phyloP scores from a whole-genome alignment of 805 yeast species.

The Kodamaea fukazawae region DNA sequence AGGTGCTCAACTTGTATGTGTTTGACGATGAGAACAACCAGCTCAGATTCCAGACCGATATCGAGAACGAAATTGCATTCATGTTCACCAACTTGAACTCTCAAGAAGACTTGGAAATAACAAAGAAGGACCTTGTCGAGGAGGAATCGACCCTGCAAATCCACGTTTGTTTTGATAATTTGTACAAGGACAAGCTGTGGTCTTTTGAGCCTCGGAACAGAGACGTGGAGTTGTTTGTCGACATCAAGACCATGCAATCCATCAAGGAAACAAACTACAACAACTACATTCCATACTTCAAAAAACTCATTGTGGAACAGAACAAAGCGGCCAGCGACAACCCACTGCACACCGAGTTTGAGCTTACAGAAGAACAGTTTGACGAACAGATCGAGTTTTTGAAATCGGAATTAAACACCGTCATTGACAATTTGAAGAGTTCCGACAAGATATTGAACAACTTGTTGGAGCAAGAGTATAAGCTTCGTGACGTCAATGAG shows the following conservation, averaged over 20 bases:
- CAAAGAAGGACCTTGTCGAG: slow-evolving; percentile 13
- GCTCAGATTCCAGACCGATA: slow-evolving; percentile 31
- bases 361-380: slow-evolving; percentile 32
- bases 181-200: slow-evolving; percentile 42
- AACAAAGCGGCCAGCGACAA: slow-evolving; percentile 3
- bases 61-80: slow-evolving; percentile 28
- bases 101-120: slow-evolving; percentile 7
- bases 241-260: slow-evolving; percentile 34
- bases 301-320: slow-evolving; percentile 9
- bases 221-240: slow-evolving; percentile 35
- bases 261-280: slow-evolving; percentile 36
- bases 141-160: slow-evolving; percentile 20
- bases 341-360: slow-evolving; percentile 12
- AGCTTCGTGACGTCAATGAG: slow-evolving; percentile 39
- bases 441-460: slow-evolving; percentile 26
- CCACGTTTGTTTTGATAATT: slow-evolving; percentile 42
- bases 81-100: slow-evolving; percentile 39
- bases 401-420: slow-evolving; percentile 29
- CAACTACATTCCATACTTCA: slow-evolving; percentile 34
- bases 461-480: slow-evolving; percentile 32
- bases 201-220: slow-evolving; percentile 32
- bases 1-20: slow-evolving; percentile 32
- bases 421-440: slow-evolving; percentile 28
- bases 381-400: slow-evolving; percentile 28
- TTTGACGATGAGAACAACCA: slow-evolving; percentile 37